Evolutionary conservation across 2,329 filamentous ascomycete species (phyloP).

Genomic region (Raffaelea arxii): DNA sequence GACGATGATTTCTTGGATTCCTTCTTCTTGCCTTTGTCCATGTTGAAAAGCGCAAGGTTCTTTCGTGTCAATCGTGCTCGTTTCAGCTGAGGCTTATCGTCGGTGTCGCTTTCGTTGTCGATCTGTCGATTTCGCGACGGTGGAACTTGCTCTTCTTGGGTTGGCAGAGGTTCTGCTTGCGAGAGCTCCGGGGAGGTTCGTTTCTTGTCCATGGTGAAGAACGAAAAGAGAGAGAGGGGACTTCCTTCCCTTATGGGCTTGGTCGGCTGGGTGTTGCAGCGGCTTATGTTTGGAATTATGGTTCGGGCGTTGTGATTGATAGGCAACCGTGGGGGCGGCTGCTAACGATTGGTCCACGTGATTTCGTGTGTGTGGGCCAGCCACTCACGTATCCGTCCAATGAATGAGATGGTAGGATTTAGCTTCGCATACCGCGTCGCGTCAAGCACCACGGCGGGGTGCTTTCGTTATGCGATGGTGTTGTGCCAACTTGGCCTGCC

Average conservation of each 20-base stretch:
- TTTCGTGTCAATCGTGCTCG: constrained; percentile 6
- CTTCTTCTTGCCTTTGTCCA: constrained; percentile 1
- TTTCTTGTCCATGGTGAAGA: constrained; percentile 5
- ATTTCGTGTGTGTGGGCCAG: background rate
- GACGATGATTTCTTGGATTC: background rate
- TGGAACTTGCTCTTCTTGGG: constrained; percentile 5
- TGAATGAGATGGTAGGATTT: background rate
- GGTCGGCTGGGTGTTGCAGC: background rate
- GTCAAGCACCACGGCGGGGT: background rate
- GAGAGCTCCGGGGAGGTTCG: constrained; percentile 3
- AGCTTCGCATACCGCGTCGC: background rate
- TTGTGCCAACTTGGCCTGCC: no score
- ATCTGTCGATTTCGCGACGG: constrained; percentile 3
- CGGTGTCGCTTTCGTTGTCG: constrained; percentile 3
- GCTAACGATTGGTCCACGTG: background rate
- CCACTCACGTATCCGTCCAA: background rate
- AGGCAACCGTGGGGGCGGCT: background rate
- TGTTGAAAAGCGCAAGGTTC: constrained; percentile 7
- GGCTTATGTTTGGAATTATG: background rate
- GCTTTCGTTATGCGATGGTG: background rate
- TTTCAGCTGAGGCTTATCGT: background rate
- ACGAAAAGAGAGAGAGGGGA: constrained; percentile 1
- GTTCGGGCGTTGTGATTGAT: background rate
- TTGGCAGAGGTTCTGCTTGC: constrained; percentile 1
- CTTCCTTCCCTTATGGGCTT: background rate